Conservation (phyloP, 495 filamentous ascomycete species). For the Rhypophila decipiens region DNA sequence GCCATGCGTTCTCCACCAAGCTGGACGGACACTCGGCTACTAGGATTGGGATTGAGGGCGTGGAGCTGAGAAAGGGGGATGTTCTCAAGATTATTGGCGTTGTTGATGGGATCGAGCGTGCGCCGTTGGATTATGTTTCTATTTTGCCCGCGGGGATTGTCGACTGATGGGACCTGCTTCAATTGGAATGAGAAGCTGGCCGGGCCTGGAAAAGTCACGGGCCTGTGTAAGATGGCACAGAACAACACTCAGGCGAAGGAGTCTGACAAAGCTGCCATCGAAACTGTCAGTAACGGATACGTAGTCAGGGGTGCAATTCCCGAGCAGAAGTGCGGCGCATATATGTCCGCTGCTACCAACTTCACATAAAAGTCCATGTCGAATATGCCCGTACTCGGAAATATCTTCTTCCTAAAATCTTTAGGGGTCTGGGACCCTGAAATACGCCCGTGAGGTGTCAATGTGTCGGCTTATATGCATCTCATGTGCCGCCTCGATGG, state of each 20-base stretch:
- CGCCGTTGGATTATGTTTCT: constrained; percentile 61
- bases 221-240: too few species aligned
- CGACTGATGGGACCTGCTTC: constrained; percentile 32
- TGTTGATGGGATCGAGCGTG: constrained; percentile 54
- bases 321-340: neutral
- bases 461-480: too few species aligned
- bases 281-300: neutral
- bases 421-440: too few species aligned
- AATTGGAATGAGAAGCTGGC: neutral
- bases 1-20: constrained; percentile 48
- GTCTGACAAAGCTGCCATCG: neutral
- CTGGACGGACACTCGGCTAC: constrained; percentile 61
- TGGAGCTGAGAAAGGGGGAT: constrained; percentile 49
- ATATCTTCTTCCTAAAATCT: too few species aligned
- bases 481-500: too few species aligned
- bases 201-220: too few species aligned
- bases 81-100: constrained; percentile 52
- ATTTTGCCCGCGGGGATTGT: constrained; percentile 53
- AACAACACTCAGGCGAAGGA: too few species aligned
- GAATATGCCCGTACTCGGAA: too few species aligned
- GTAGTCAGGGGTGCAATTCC: neutral
- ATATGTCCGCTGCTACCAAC: too few species aligned
- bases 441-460: too few species aligned
- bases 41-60: constrained; percentile 48
- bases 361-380: too few species aligned